Evolutionary conservation across 2,329 filamentous ascomycete species (phyloP).

Genomic region (Fusarium dimerum): DNA sequence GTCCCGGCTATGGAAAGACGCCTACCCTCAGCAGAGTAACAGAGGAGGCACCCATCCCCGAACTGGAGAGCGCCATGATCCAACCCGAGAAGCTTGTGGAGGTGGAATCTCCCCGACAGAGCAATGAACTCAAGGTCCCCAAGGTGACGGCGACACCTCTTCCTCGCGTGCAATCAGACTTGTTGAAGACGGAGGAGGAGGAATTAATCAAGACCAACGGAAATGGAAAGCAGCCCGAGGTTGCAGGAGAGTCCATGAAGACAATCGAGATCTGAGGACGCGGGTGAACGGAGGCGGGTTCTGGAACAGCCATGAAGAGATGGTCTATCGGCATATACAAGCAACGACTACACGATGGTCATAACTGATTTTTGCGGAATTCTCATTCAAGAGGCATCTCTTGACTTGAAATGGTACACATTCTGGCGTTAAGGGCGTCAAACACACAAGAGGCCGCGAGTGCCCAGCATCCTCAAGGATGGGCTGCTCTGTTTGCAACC

Average conservation of each 20-base stretch:
- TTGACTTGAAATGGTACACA: constrained; percentile 24
- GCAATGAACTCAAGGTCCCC: constrained; percentile 41
- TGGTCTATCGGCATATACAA: constrained; percentile 28
- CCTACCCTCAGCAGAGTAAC: constrained; percentile 74
- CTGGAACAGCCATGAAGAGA: constrained; percentile 24
- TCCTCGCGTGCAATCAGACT: constrained; percentile 36
- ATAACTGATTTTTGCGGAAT: constrained; percentile 37
- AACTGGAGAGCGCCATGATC: constrained; percentile 39
- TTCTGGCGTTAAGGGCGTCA: constrained; percentile 32
- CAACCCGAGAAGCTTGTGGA: constrained; percentile 56
- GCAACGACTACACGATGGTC: constrained; percentile 31
- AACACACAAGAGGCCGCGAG: constrained; percentile 26
- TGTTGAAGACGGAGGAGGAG: constrained; percentile 43
- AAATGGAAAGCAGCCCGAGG: constrained; percentile 47
- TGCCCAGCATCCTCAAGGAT: constrained; percentile 21
- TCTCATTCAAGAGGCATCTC: constrained; percentile 21
- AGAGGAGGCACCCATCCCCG: constrained; percentile 59
- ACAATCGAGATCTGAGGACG: constrained; percentile 58
- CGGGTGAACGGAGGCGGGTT: constrained; percentile 9
- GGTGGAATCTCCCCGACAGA: constrained; percentile 54
- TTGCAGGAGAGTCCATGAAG: constrained; percentile 57
- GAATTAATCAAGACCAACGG: constrained; percentile 35
- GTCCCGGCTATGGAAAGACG: constrained; percentile 63
- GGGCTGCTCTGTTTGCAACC: constrained; percentile 8
- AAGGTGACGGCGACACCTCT: constrained; percentile 34